These are phyloP conservation scores for Viola odorata DNA, from an alignment of 345 rosid genomes.

Conservation along the genomic window DNA sequence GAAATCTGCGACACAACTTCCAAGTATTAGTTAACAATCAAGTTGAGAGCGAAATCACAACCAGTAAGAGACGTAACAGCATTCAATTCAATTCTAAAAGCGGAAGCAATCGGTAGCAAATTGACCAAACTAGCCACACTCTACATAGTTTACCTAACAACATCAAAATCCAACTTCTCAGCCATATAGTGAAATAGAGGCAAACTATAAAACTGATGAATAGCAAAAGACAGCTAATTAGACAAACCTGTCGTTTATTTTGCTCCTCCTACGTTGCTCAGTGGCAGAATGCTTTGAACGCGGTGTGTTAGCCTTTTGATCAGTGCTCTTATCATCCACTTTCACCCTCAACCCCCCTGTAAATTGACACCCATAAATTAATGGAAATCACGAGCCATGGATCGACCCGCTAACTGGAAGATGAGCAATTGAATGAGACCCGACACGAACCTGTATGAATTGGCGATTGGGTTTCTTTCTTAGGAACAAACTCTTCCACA, in stretches of 20 bases:
- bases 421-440: too few relatives aligned
- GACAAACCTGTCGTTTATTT: slow-evolving; percentile 84
- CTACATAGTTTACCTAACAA: too few relatives aligned
- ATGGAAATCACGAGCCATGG: too few relatives aligned
- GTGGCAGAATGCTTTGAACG: slow-evolving; percentile 99
- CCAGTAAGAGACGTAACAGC: too few relatives aligned
- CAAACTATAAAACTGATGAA: too few relatives aligned
- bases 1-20: slow-evolving; percentile 58
- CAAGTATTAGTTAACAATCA: background rate
- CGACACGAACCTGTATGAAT: slow-evolving; percentile 42
- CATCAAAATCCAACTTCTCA: too few relatives aligned
- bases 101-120: too few relatives aligned
- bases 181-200: too few relatives aligned
- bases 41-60: background rate
- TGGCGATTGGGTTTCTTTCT: slow-evolving; percentile 61
- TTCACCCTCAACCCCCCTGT: slow-evolving; percentile 60
- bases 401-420: too few relatives aligned
- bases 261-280: slow-evolving; percentile 95
- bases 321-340: slow-evolving; percentile 58
- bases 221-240: background rate
- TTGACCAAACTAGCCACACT: too few relatives aligned
- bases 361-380: background rate
- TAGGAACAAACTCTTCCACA: slow-evolving; percentile 63
- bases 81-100: too few relatives aligned
- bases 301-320: slow-evolving; percentile 80